A percentile compares a stretch with the other conserved stretches of the same genome.
These are phyloP conservation scores for Ophiostoma piceae DNA, from an alignment of 2,329 filamentous ascomycete species.

Conservation along the genomic window DNA sequence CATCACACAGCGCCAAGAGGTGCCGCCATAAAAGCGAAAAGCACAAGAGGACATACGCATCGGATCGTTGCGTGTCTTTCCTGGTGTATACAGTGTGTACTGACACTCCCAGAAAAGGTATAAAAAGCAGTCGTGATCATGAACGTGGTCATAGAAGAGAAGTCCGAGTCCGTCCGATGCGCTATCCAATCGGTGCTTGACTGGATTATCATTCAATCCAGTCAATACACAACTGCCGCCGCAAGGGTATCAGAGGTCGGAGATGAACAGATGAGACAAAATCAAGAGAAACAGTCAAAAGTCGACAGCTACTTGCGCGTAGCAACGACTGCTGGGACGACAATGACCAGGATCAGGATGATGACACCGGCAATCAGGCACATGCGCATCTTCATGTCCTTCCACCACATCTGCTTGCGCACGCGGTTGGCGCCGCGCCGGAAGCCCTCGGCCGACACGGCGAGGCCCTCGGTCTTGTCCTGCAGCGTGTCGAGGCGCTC, in stretches of 20 bases:
- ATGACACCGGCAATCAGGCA: constrained; percentile 89
- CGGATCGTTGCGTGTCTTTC: constrained; percentile 8
- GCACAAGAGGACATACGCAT: constrained; percentile 14
- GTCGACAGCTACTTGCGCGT: constrained; percentile 17
- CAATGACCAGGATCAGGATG: constrained; percentile 86
- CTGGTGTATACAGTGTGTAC: neutral
- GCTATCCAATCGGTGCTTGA: constrained; percentile 7
- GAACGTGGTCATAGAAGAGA: constrained; percentile 5
- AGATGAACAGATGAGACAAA: neutral
- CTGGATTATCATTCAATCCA: neutral
- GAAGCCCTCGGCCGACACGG: constrained; percentile 89
- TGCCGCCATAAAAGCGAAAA: constrained; percentile 3
- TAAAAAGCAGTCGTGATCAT: constrained; percentile 12
- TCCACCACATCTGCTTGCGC: constrained; percentile 99
- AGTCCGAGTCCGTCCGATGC: neutral
- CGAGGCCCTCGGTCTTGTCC: constrained; percentile 92
- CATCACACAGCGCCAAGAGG: constrained; percentile 9
- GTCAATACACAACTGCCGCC: neutral
- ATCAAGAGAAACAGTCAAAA: neutral
- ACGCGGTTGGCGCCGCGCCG: constrained; percentile 93
- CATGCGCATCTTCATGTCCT: constrained; percentile 99
- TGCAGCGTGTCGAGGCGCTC: constrained; percentile 81
- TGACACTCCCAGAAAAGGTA: neutral
- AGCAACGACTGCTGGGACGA: constrained; percentile 64
- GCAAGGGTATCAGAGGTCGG: constrained; percentile 13